Base-by-base conservation (phyloP, 768 basidiomycete species). In the Suillus clintonianus region DNA sequence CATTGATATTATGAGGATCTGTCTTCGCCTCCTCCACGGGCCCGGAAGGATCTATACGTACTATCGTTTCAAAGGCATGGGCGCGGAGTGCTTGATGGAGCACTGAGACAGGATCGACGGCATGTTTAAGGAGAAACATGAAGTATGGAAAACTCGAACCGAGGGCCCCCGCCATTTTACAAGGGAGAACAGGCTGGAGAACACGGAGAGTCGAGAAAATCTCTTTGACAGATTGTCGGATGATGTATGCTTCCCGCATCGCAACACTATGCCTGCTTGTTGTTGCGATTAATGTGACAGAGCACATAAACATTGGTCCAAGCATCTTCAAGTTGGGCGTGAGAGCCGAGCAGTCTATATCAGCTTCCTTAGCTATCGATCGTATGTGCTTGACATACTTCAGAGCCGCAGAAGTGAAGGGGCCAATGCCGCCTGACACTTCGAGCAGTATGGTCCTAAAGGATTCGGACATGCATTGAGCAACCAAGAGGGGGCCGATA, bases 61-160 rank as follows among this genome's bases (percentile, higher is more conserved):
- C 34, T 3, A 34, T 9, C 14, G 53, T 36, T 54, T 34, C 53
- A 22, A 54, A 14, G 6, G 53, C 53, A 0, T 14, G 34, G 4
- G 53, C n/a, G 53, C n/a, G 2, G n/a, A 54, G 53, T 4, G 53
- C 53, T 54, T 54, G 34, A 54, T 32, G 34, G 32, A 54, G n/a
- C 6, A 32, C 53, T 36, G 53, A 36, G n/a, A 34, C 10, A 22
- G 53, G 11, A n/a, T 36, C 34, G n/a, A 36, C n/a, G 13, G n/a
- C 53, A 34, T 2, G 6, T 7, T n/a, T 1, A 14, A 14, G n/a
- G 5, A n/a, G 34, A 54, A 22, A 14, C 6, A 4, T 11, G 34
- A 36, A n/a, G 53, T 54, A 54, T 3, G 3, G 2, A n/a, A 36
- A 54, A 54, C n/a, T 22, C 6, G 19, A 14, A 14, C 6, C n/a